A percentile compares a stretch with the other conserved stretches of the same genome.
phyloP scores from a whole-genome alignment of 192 early-diverging fungal genomes.

The Chytriomyces hyalinus region DNA sequence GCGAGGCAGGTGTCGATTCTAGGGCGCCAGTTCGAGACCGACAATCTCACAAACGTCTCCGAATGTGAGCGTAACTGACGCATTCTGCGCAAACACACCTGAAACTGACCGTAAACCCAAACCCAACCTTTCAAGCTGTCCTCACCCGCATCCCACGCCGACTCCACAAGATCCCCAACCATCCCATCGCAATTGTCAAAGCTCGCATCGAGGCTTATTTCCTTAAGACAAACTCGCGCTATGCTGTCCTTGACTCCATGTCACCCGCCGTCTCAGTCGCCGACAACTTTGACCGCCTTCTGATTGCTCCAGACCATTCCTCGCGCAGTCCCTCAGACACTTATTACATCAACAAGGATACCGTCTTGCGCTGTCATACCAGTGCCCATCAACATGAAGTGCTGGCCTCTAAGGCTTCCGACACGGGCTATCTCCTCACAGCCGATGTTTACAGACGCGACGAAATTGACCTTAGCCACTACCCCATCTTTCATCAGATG shows the following conservation, averaged over 20 bases:
- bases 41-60: neutral
- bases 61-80: neutral
- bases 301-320: conserved; percentile 81
- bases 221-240: conserved; percentile 60
- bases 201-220: conserved; percentile 79
- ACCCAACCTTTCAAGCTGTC: conserved; percentile 84
- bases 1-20: neutral
- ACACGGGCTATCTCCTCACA: conserved; percentile 70
- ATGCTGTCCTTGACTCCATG: conserved; percentile 56
- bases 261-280: conserved; percentile 82
- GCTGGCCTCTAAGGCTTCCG: conserved; percentile 48
- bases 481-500: conserved; percentile 99
- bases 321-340: conserved; percentile 84
- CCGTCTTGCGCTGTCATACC: conserved; percentile 88
- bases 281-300: conserved; percentile 92
- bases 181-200: conserved; percentile 89
- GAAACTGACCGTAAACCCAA: conserved; percentile 57
- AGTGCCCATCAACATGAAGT: conserved; percentile 92
- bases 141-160: conserved; percentile 74
- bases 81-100: conserved; percentile 31
- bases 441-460: conserved; percentile 97
- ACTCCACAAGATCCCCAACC: conserved; percentile 76
- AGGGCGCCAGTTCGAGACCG: neutral
- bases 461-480: conserved; percentile 94
- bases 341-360: conserved; percentile 85